Base-by-base conservation (phyloP, 106 monocot genomes). In the Dendrobium chrysotoxum region DNA sequence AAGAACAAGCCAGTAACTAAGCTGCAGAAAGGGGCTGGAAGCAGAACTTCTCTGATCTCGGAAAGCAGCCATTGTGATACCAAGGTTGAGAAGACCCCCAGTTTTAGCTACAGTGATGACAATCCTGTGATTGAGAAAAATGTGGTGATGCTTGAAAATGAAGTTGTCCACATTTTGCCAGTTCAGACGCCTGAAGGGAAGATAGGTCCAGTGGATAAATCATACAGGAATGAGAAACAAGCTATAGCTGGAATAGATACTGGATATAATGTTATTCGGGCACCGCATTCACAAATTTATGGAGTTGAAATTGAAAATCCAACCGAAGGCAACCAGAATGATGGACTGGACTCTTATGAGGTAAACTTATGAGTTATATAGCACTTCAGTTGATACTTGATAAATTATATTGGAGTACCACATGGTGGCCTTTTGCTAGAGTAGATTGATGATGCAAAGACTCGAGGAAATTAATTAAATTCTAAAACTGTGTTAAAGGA, bases 81-180 rank as follows among this genome's bases (percentile, higher is more conserved):
- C 23, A 57, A 53, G 18, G 61, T 55, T 76, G 72, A 82, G 13
- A 79, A 81, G 41, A 13, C 73, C 31, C 73, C 77, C 20, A 84
- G 75, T 28, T 41, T 44, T 74, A 85, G 81, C 40, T 81, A 72
- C 84, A 86, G 61, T 41, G 89, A 96, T 70, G 91, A 91, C n/a
- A 93, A 87, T 78, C 80, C 68, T 41, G 88, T 96, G 38, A 66
- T 96, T 77, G 96, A 96, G 83, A 96, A 96, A 82, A 91, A 82
- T 79, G 91, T 96, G 77, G 88, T 96, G 82, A 90, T 85, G 76
- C 91, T 93, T 58, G 91, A 93, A 87, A 83, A 88, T 71, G 88
- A 93, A 75, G 82, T 53, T 40, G 65, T 81, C 15, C 44, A 82
- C 70, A 23, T 45, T 75, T 76, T 83, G 53, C 45, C 45, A 2